phyloP scores from a whole-genome alignment of 495 filamentous ascomycete species.

The Jackrogersella minutella region DNA sequence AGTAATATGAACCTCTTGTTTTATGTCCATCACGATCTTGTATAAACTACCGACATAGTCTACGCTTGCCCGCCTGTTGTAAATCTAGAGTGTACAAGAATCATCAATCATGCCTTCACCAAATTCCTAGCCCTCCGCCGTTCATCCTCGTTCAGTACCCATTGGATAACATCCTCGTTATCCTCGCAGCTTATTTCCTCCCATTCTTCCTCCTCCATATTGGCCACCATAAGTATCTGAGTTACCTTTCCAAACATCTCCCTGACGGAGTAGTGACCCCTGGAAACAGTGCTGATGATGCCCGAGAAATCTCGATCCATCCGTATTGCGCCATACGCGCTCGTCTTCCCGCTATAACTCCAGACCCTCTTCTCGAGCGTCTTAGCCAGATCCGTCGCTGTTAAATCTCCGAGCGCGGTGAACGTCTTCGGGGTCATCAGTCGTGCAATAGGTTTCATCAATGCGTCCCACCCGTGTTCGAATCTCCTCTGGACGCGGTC shows the following conservation, averaged over 20 bases:
- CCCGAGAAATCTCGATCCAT: slow-evolving; percentile 89
- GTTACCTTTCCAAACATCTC: slow-evolving; percentile 80
- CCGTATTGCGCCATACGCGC: slow-evolving; percentile 81
- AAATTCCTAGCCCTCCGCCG: slow-evolving; percentile 60
- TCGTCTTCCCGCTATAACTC: slow-evolving; percentile 82
- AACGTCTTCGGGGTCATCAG: slow-evolving; percentile 78
- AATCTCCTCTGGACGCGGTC: slow-evolving; percentile 77
- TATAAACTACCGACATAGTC: slow-evolving; percentile 3
- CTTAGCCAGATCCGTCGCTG: slow-evolving; percentile 72
- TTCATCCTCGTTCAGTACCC: slow-evolving; percentile 65
- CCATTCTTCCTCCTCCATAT: slow-evolving; percentile 99
- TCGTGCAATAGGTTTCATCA: slow-evolving; percentile 84
- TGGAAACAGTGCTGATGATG: slow-evolving; percentile 77
- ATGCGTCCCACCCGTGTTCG: slow-evolving; percentile 79
- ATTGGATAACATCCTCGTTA: slow-evolving; percentile 57
- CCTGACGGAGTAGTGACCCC: slow-evolving; percentile 79
- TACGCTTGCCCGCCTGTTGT: neutral
- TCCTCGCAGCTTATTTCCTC: slow-evolving; percentile 65
- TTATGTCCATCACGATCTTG: slow-evolving; percentile 7
- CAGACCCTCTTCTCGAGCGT: slow-evolving; percentile 91
- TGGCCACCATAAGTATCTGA: slow-evolving; percentile 89
- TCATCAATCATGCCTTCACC: slow-evolving; percentile 45
- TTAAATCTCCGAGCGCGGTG: slow-evolving; percentile 73
- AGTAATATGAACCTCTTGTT: neutral
- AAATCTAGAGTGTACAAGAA: neutral